Evolutionary conservation across 768 basidiomycete species (phyloP), one percentile per base, ranked within the genome.

Genomic region (Pleurotus salmoneostramineus): DNA sequence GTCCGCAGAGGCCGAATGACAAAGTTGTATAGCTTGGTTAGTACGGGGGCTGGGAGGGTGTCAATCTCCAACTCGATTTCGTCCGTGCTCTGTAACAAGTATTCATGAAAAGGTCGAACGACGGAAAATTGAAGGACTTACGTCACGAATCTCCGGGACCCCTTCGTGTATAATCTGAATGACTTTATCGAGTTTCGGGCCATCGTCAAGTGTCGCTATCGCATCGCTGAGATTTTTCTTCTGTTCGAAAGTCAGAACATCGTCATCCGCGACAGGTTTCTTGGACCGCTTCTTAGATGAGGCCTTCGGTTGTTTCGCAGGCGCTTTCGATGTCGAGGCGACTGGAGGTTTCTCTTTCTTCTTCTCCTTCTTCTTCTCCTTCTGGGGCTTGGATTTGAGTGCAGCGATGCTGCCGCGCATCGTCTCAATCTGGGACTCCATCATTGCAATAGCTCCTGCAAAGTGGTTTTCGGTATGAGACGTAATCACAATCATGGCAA

Each of bases 21-120:
- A 67, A 92, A 94, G 73, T 96, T 95, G 78, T 98, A 99, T 32
- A 99, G 81, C 73, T 93, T 93, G 55, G 90, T 89, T 55, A 98
- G 83, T 46, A 97, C 95, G 33, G 82, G 71, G 5, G 91, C 79
- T 50, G 97, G 95, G 34, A 99, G 78, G 42, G 85, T 77, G 68
- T 98, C 97, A 67, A 99, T 98, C 73, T 99, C 97, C 44, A 99
- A 84, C 71, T 99, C 97, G 66, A 99, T 98, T 76, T 99, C 97
- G 72, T 98, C 94, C 47, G 89, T 91, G 71, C 92, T 94, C 92
- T 94, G 50, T 44, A 27, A 37, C 31, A 56, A 21, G 48, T 56
- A 61, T 43, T 27, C 21, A 3, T 27, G 21, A 27, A n/a, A 62
- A 54, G 32, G 59, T 59, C 57, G 59, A 64, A 51, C 62, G 56